phyloP scores from a whole-genome alignment of 345 rosid species.

The Murraya koenigii region DNA sequence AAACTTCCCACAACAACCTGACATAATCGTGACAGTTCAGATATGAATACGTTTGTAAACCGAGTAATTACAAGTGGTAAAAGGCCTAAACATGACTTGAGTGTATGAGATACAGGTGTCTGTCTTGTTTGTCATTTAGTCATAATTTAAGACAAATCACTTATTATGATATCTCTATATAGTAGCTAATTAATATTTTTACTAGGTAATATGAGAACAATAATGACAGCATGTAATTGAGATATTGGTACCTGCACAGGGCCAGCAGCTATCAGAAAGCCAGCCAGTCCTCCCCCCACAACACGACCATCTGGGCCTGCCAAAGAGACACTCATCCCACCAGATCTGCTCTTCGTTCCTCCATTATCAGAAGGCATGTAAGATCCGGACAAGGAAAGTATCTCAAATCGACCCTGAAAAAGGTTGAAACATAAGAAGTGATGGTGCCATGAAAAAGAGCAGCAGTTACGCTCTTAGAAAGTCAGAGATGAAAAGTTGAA shows the following conservation, averaged over 20 bases:
- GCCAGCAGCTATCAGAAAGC: slow-evolving; percentile 84
- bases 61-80: background rate
- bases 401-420: slow-evolving; percentile 89
- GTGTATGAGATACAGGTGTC: background rate
- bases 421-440: background rate
- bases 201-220: background rate
- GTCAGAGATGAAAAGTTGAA: background rate
- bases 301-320: slow-evolving; percentile 93
- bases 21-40: slow-evolving; percentile 17
- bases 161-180: background rate
- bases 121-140: background rate
- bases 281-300: slow-evolving; percentile 92
- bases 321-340: slow-evolving; percentile 95
- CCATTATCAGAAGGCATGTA: slow-evolving; percentile 64
- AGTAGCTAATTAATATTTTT: background rate
- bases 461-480: background rate
- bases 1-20: slow-evolving; percentile 87
- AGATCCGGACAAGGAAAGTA: slow-evolving; percentile 91
- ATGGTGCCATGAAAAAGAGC: background rate
- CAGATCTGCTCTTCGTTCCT: slow-evolving; percentile 84
- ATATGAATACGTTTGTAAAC: slow-evolving; percentile 16
- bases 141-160: background rate
- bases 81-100: background rate
- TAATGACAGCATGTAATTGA: background rate
- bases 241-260: slow-evolving; percentile 72